These are phyloP conservation scores for Hippophae rhamnoides DNA, from an alignment of 306 rosid genomes.

Conservation along the genomic window DNA sequence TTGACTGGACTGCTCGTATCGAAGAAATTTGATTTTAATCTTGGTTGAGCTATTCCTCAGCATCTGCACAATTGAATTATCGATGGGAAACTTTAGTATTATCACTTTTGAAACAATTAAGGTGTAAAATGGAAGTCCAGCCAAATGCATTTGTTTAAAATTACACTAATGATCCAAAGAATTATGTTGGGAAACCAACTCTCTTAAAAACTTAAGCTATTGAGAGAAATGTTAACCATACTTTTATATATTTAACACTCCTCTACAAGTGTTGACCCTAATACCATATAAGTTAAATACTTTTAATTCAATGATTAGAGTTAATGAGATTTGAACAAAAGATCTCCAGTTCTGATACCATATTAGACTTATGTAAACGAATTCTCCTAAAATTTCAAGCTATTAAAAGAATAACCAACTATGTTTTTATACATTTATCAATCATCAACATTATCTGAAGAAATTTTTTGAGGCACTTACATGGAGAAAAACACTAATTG, in stretches of 20 bases:
- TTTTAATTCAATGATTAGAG: no score
- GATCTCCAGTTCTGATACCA: no score
- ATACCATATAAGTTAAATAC: no score
- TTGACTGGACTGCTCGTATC: slow-evolving; percentile 85
- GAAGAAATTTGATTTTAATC: slow-evolving; percentile 69
- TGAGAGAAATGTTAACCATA: no score
- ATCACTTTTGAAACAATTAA: not conserved
- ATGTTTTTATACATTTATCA: not conserved
- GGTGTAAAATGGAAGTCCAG: not conserved
- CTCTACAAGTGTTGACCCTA: no score
- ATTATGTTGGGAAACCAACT: no score
- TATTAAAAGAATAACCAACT: not conserved
- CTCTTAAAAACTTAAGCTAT: no score
- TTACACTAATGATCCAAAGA: no score
- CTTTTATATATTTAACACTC: no score
- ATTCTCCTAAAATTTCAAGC: not conserved
- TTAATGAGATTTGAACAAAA: no score
- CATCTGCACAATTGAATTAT: slow-evolving; percentile 51
- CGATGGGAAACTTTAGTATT: not conserved
- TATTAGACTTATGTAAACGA: no score
- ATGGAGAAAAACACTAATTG: slow-evolving; percentile 91
- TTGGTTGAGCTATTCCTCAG: slow-evolving; percentile 51
- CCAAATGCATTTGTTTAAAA: no score
- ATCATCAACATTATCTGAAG: not conserved
- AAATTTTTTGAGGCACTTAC: slow-evolving; percentile 37